Evolutionary conservation across 345 rosid genomes (phyloP), one percentile per base, ranked within the genome.

Genomic region (Boechera retrofracta): DNA sequence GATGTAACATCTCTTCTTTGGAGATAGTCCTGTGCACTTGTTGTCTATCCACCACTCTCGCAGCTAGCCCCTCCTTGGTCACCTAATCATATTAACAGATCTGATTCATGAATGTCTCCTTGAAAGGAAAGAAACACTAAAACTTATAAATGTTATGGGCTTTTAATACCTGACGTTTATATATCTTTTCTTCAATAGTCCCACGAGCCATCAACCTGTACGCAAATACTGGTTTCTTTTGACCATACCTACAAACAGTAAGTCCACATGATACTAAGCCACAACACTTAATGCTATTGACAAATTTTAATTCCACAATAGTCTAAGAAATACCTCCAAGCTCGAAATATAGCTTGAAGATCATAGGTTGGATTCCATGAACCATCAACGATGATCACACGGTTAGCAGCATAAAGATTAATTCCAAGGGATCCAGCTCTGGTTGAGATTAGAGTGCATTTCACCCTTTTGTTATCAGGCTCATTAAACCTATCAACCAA

Each of bases 321-420:
- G 44, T 45, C 32, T 35, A 66, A 66, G 64, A 82, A 63, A 36
- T 78, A 96, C 99, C 99, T 89, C 99, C 99, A 96, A 45, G 98
- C 97, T 38, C 99, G 92, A 84, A 78, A 96, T 79, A 96, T 93
- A 71, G 99, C 98, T 82, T 96, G 99, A 81, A 96, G 95, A 86
- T 96, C 99, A 73, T 89, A 88, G 9, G 99, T 96, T 61, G 99
- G 99, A 85, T 96, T 96, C 99, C 99, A 96, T 51, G 99, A 96
- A 67, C 99, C 98, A 81, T 96, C 99, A 42, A 96, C 98, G 57
- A 96, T 96, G 75, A 96, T 81, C 35, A 96, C 99, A 73, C 97
- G 99, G 81, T 96, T 96, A 76, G 99, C 99, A 80, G 99, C 86
- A 85, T 91, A 86, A 38, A 96, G 96, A 85, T 96, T 96, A 74